Evolutionary conservation across 2,329 filamentous ascomycete species (phyloP).

Genomic region (Fusarium lyarnte): DNA sequence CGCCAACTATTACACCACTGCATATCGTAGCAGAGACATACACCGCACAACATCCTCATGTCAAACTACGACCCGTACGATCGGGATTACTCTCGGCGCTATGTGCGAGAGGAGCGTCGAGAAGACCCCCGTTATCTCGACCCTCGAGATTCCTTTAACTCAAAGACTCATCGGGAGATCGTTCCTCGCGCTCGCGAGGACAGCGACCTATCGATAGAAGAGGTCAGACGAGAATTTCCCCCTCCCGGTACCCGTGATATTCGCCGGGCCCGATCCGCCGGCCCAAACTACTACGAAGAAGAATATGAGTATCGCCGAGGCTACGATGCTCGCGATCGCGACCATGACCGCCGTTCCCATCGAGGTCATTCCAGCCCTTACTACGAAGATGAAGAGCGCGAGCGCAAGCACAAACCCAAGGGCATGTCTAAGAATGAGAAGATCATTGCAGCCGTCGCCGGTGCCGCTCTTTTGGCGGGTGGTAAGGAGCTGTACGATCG

Average conservation of each 20-base stretch:
- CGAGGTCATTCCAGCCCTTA: conserved; percentile 59
- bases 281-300: conserved; percentile 67
- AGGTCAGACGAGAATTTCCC: conserved; percentile 85
- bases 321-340: conserved; percentile 59
- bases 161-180: conserved; percentile 61
- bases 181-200: conserved; percentile 73
- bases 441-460: conserved; percentile 72
- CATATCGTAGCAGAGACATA: conserved; percentile 6
- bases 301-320: conserved; percentile 58
- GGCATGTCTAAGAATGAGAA: conserved; percentile 70
- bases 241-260: conserved; percentile 67
- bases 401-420: conserved; percentile 56
- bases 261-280: conserved; percentile 72
- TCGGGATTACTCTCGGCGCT: conserved; percentile 59
- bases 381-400: conserved; percentile 69
- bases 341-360: conserved; percentile 56
- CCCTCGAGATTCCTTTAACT: conserved; percentile 58
- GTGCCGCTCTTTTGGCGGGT: conserved; percentile 71
- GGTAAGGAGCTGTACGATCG: conserved; percentile 74
- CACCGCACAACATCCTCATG: conserved; percentile 41
- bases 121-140: conserved; percentile 65
- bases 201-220: conserved; percentile 80
- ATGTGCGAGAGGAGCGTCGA: conserved; percentile 64
- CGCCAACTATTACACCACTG: background rate
- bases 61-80: conserved; percentile 66